Evolutionary conservation across 305 asterid genomes (phyloP).

Genomic region (Caryopteris hybrid): DNA sequence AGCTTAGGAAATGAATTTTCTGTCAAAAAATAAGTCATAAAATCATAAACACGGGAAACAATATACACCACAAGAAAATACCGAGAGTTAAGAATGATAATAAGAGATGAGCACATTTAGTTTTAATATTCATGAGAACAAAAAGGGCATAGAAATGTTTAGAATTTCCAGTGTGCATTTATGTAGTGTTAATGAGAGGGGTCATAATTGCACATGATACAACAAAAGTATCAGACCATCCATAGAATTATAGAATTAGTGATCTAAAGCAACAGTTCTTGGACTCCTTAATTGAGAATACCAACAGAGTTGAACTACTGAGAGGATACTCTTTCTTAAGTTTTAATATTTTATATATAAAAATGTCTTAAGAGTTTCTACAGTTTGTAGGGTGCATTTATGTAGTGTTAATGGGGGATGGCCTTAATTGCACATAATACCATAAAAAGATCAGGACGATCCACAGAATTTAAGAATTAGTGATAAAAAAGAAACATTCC

Average conservation of each 20-base stretch:
- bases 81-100: background rate
- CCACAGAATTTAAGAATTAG: too few relatives aligned
- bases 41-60: background rate
- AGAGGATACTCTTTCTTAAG: background rate
- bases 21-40: background rate
- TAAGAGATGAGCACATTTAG: background rate
- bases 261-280: too few relatives aligned
- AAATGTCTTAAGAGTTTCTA: background rate
- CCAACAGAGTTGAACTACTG: background rate
- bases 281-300: too few relatives aligned
- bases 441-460: too few relatives aligned
- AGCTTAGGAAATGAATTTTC: background rate
- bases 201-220: background rate
- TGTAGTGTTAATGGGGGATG: too few relatives aligned
- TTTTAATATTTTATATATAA: background rate
- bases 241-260: too few relatives aligned
- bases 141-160: too few relatives aligned
- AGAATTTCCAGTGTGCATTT: too few relatives aligned
- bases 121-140: too few relatives aligned
- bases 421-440: too few relatives aligned
- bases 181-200: too few relatives aligned
- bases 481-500: too few relatives aligned
- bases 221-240: background rate
- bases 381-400: background rate
- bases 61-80: background rate